These are phyloP conservation scores for Parasitella parasitica DNA, from an alignment of 371 early-diverging fungal species.

Conservation along the genomic window DNA sequence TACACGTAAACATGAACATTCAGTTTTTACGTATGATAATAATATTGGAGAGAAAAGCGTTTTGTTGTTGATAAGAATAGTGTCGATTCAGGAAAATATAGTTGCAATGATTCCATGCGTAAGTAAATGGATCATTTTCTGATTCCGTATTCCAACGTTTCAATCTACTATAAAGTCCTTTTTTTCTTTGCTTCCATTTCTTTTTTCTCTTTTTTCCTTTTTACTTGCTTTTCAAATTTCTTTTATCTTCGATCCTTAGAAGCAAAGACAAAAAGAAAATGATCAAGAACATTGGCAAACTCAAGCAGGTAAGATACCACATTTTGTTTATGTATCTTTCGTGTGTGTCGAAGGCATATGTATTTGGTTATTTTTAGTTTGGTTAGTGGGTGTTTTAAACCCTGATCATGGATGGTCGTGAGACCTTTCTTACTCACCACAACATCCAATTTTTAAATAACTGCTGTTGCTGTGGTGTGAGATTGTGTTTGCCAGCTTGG, in stretches of 20 bases:
- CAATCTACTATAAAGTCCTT: not conserved
- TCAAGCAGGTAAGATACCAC: slow-evolving; percentile 56
- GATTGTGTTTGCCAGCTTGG: not conserved
- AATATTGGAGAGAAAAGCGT: too few species aligned
- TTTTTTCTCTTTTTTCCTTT: slow-evolving; percentile 1
- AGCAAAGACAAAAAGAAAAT: slow-evolving; percentile 7
- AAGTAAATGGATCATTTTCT: not conserved
- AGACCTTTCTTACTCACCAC: not conserved
- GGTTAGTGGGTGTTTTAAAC: not conserved
- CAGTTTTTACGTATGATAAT: too few species aligned
- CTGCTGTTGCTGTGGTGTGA: too few species aligned
- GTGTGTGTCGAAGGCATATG: not conserved
- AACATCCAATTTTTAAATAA: not conserved
- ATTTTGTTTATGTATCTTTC: not conserved
- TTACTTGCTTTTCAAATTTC: not conserved
- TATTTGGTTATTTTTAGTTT: not conserved
- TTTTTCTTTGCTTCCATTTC: not conserved
- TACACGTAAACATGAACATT: too few species aligned
- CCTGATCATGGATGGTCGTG: not conserved
- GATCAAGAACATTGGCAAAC: slow-evolving; percentile 71
- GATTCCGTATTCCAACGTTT: slow-evolving; percentile 3
- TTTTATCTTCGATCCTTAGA: not conserved
- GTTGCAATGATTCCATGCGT: not conserved
- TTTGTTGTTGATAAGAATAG: too few species aligned
- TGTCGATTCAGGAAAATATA: not conserved